Base-by-base conservation (phyloP, 2,329 filamentous ascomycete genomes). In the Fusarium agapanthi region DNA sequence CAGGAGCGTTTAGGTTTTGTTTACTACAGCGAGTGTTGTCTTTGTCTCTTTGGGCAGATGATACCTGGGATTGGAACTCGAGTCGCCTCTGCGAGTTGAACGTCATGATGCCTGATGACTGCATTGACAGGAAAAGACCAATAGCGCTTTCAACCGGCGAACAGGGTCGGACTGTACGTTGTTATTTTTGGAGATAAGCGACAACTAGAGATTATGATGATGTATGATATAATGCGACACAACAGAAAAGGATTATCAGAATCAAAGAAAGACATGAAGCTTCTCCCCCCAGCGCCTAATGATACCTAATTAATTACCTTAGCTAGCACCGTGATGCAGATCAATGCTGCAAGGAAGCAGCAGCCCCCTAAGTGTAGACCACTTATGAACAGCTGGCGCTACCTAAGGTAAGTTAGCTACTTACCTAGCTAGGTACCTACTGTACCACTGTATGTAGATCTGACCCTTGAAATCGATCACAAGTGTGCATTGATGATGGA, bases 161-260 rank as follows among this genome's bases (percentile, higher is more conserved):
- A 35, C 18, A 40, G 40, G 66, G 45, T 37, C 35, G 43, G 56
- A 43, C 24, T 50, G 30, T 34, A 14, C 8, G 20, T 57, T 57
- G 35, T 45, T 57, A n/a, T 43, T 43, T 34, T 43, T 35, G 35
- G 40, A 50, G 47, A 65, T 18, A 38, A 56, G 48, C 18, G 37
- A 67, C 55, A 44, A 62, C 28, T 44, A 73, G 68, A 75, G 65
- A 76, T 47, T 47, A 47, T 65, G 61, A 75, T 65, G 72, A 76
- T 76, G 55, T 75, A 70, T 67, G 62, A 73, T 71, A 75, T 62
- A 73, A 75, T 67, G 30, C 45, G 35, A 59, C 24, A 35, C 24
- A 48, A 30, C 34, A 10, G 13, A 61, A 48, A 48, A 48, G 16
- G 13, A 57, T 61, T 54, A 43, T n/a, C 10, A 44, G 6, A 59